Evolutionary conservation across 768 basidiomycete species (phyloP).

Genomic region (Cyclocybe cylindracea): DNA sequence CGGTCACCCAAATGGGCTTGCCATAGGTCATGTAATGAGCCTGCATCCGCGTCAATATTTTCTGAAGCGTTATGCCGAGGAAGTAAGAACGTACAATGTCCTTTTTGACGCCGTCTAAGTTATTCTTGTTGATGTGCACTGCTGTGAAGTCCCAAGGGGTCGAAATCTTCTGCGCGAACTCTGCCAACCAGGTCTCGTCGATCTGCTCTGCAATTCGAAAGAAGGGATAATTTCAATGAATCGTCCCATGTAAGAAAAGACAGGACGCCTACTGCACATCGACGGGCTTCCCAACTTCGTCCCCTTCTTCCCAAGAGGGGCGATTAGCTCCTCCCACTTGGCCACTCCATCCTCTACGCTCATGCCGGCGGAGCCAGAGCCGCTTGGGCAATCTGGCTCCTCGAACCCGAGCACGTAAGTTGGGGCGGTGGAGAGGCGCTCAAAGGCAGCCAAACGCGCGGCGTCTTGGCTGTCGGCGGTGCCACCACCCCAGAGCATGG

Average conservation of each 20-base stretch:
- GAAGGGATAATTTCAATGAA: neutral
- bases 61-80: neutral
- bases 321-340: slow-evolving; percentile 42
- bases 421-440: slow-evolving; percentile 33
- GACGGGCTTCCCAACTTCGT: slow-evolving; percentile 45
- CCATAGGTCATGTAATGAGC: slow-evolving; percentile 44
- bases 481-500: slow-evolving; percentile 51
- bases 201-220: slow-evolving; percentile 36
- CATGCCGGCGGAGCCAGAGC: slow-evolving; percentile 47
- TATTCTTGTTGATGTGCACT: slow-evolving; percentile 52
- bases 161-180: slow-evolving; percentile 37
- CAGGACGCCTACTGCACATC: slow-evolving; percentile 45
- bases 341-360: slow-evolving; percentile 39
- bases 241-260: neutral
- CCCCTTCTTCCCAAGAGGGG: slow-evolving; percentile 40
- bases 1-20: slow-evolving; percentile 50
- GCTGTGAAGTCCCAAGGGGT: slow-evolving; percentile 47
- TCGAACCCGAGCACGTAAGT: slow-evolving; percentile 46
- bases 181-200: slow-evolving; percentile 47
- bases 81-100: slow-evolving; percentile 35
- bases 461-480: slow-evolving; percentile 39
- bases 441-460: slow-evolving; percentile 35
- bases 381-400: slow-evolving; percentile 47
- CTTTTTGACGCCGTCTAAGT: slow-evolving; percentile 40
- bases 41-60: slow-evolving; percentile 19